Evolutionary conservation across 192 early-diverging fungal species (phyloP).

Genomic region (Coemansia sp.): DNA sequence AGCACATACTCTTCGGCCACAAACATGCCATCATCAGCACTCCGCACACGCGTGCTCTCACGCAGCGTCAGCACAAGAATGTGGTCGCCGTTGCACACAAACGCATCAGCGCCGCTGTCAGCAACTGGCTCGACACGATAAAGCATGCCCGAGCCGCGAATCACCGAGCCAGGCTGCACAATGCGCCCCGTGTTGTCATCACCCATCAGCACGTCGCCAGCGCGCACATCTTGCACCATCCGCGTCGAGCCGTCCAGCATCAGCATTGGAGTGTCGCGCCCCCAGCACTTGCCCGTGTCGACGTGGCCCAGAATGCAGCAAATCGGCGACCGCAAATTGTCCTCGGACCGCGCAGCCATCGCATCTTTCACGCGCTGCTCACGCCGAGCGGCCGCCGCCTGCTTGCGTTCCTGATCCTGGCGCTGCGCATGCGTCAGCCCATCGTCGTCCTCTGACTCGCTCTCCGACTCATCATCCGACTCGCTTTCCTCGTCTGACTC

Average conservation of each 20-base stretch:
- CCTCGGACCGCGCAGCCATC: conserved; percentile 78
- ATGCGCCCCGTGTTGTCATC: conserved; percentile 53
- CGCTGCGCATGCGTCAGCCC: conserved; percentile 65
- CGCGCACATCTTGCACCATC: conserved; percentile 48
- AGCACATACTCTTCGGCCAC: conserved; percentile 12
- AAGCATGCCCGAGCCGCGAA: conserved; percentile 48
- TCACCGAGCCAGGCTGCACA: conserved; percentile 47
- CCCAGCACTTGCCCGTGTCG: conserved; percentile 79
- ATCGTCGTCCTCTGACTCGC: conserved; percentile 57
- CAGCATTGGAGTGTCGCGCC: conserved; percentile 48
- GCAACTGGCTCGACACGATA: conserved; percentile 49
- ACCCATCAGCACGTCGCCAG: conserved; percentile 52
- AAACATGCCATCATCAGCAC: background rate
- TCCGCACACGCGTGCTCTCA: conserved; percentile 2
- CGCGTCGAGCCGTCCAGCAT: conserved; percentile 52
- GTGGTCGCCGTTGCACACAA: conserved; percentile 59
- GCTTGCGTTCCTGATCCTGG: conserved; percentile 66
- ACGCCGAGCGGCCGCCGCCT: conserved; percentile 77
- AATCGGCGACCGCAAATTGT: conserved; percentile 95
- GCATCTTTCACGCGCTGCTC: conserved; percentile 71
- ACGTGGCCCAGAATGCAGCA: conserved; percentile 99
- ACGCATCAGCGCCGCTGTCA: conserved; percentile 31
- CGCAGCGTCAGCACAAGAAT: conserved; percentile 51
- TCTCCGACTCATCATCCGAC: conserved; percentile 53
- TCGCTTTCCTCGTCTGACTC: conserved; percentile 59